Evolutionary conservation across 176 grass and related monocot species (phyloP).

Genomic region (Saccharum spontaneum): DNA sequence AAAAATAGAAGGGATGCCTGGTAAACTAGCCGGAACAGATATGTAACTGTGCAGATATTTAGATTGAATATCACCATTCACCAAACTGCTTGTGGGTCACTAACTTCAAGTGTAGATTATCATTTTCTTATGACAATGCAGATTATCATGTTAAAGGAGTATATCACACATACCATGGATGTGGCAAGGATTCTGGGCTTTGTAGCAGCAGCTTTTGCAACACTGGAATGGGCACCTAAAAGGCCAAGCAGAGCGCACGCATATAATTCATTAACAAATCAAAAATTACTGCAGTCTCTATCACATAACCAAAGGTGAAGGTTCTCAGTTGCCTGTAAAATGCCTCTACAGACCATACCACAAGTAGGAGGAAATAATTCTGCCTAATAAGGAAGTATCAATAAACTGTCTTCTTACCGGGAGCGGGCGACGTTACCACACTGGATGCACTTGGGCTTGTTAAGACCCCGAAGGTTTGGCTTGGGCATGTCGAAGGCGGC

Average conservation of each 20-base stretch:
- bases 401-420: slow-evolving; percentile 41
- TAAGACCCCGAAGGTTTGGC: slow-evolving; percentile 78
- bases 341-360: not conserved
- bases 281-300: not conserved
- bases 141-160: not conserved
- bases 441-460: slow-evolving; percentile 95
- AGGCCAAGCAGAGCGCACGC: slow-evolving; percentile 1
- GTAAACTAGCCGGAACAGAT: not conserved
- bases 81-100: too few relatives aligned
- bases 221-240: slow-evolving; percentile 92
- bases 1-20: not conserved
- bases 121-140: not conserved
- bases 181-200: slow-evolving; percentile 97
- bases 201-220: slow-evolving; percentile 97
- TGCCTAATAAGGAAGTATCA: not conserved
- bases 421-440: slow-evolving; percentile 97
- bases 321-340: not conserved
- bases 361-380: not conserved
- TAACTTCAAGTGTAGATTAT: not conserved
- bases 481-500: slow-evolving; percentile 70
- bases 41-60: not conserved
- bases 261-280: not conserved
- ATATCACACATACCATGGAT: slow-evolving; percentile 74
- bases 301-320: not conserved
- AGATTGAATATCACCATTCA: not conserved